These are phyloP conservation scores for Manihot esculenta DNA, from an alignment of 441 rosid genomes.

Conservation along the genomic window DNA sequence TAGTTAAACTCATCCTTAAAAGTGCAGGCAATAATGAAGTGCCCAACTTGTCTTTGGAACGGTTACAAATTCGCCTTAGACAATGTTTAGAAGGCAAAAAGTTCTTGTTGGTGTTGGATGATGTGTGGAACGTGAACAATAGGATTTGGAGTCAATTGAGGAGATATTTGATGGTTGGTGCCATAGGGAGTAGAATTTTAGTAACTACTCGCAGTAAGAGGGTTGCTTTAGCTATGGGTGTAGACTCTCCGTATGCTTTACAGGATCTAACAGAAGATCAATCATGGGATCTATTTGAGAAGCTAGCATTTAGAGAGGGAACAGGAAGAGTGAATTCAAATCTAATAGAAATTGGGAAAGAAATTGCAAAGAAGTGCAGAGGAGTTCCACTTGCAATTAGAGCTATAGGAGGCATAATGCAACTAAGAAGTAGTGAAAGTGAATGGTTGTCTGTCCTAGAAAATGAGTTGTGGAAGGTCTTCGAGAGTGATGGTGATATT, in stretches of 20 bases:
- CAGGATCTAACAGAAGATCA: conserved; percentile 6
- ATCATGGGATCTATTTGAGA: conserved; percentile 16
- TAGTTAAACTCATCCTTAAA: not conserved
- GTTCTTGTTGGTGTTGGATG: conserved; percentile 33
- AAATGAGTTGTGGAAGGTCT: not conserved
- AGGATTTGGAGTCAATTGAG: conserved; percentile 15
- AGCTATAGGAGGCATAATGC: conserved; percentile 24
- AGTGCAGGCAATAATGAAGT: too few species aligned
- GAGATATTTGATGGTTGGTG: conserved; percentile 16
- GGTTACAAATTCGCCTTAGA: too few species aligned
- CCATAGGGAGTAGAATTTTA: too few species aligned
- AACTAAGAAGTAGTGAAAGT: not conserved
- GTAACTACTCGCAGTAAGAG: conserved; percentile 25
- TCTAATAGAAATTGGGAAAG: conserved; percentile 9
- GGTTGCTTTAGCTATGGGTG: conserved; percentile 15
- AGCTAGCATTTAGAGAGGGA: conserved; percentile 7
- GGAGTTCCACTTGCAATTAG: conserved; percentile 34
- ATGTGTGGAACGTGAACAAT: conserved; percentile 26
- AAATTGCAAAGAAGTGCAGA: conserved; percentile 22
- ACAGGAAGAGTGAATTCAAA: not conserved
- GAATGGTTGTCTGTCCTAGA: conserved; percentile 20
- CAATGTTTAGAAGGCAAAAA: not conserved
- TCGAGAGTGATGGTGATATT: not conserved
- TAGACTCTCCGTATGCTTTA: conserved; percentile 7
- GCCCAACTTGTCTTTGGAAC: too few species aligned